Conservation (phyloP, 371 early-diverging fungal species). For the Blastocladiella emersonii region DNA sequence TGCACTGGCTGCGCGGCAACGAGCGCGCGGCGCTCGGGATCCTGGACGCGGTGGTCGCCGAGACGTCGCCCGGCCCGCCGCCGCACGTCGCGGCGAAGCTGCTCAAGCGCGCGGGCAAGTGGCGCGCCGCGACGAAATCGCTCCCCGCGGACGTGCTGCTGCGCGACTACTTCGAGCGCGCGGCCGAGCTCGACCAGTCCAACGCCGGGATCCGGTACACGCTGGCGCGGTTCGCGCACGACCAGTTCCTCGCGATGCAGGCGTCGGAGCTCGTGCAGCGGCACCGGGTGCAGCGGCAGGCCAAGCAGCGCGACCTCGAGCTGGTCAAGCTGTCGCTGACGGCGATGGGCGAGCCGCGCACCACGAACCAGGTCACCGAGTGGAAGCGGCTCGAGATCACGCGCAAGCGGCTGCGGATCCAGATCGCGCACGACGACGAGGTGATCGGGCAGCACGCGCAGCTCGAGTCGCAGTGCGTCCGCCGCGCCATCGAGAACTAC, state of each 20-base stretch:
- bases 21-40: neutral
- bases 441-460: constrained; percentile 20
- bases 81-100: neutral
- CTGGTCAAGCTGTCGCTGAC: constrained; percentile 11
- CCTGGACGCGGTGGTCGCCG: neutral
- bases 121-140: neutral
- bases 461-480: constrained; percentile 16
- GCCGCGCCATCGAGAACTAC: constrained; percentile 22
- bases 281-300: constrained; percentile 15
- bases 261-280: constrained; percentile 11
- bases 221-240: constrained; percentile 21
- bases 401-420: constrained; percentile 13
- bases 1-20: neutral
- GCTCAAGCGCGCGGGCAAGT: neutral
- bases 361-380: neutral
- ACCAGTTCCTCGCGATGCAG: constrained; percentile 16
- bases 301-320: constrained; percentile 19
- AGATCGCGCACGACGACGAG: constrained; percentile 14
- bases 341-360: neutral
- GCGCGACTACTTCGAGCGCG: neutral
- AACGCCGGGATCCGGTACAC: constrained; percentile 8
- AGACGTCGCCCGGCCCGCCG: neutral
- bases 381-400: neutral
- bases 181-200: neutral
- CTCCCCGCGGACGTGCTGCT: neutral